Percentiles rank a stretch among this genome's conserved stretches.
Evolutionary conservation across 768 basidiomycete species (phyloP).

Genomic region (Albatrellus ellisii): DNA sequence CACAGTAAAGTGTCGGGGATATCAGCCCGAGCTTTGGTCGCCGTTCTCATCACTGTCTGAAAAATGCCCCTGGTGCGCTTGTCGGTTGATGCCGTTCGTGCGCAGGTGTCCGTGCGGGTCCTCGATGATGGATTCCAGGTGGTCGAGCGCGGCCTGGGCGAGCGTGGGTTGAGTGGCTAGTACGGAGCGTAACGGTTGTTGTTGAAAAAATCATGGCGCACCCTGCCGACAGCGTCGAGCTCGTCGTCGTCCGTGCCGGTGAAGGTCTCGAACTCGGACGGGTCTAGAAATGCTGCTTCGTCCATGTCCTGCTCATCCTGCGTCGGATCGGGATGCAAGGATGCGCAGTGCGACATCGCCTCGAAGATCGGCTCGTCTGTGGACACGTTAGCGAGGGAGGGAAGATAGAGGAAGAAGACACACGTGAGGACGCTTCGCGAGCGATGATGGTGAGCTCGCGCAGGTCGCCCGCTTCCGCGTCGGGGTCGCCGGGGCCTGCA

Average conservation of each 20-base stretch:
- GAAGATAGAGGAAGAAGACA: constrained; percentile 19
- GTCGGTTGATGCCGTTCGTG: constrained; percentile 9
- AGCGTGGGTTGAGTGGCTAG: constrained; percentile 36
- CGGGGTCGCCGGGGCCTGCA: too few relatives aligned
- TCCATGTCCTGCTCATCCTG: constrained; percentile 29
- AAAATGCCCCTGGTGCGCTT: constrained; percentile 8
- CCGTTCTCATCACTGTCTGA: constrained; percentile 12
- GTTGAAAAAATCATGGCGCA: constrained; percentile 82
- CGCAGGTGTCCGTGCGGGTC: constrained; percentile 27
- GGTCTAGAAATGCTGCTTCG: constrained; percentile 45
- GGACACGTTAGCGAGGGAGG: background rate
- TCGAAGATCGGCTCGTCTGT: constrained; percentile 80
- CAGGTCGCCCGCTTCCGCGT: constrained; percentile 41
- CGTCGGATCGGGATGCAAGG: constrained; percentile 66
- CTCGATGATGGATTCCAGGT: constrained; percentile 74
- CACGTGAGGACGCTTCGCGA: constrained; percentile 41
- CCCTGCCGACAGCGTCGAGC: constrained; percentile 81
- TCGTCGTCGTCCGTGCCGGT: constrained; percentile 53
- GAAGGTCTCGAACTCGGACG: constrained; percentile 34
- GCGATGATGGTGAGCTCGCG: constrained; percentile 76
- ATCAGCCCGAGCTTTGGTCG: constrained; percentile 3
- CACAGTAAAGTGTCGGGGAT: too few relatives aligned
- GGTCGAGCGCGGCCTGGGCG: constrained; percentile 62
- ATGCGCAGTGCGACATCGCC: constrained; percentile 72
- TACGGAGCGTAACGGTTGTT: constrained; percentile 73